A percentile compares a stretch with the other conserved stretches of the same genome.
Conservation (phyloP, 345 rosid genomes). For the Sisymbrium altissimum region DNA sequence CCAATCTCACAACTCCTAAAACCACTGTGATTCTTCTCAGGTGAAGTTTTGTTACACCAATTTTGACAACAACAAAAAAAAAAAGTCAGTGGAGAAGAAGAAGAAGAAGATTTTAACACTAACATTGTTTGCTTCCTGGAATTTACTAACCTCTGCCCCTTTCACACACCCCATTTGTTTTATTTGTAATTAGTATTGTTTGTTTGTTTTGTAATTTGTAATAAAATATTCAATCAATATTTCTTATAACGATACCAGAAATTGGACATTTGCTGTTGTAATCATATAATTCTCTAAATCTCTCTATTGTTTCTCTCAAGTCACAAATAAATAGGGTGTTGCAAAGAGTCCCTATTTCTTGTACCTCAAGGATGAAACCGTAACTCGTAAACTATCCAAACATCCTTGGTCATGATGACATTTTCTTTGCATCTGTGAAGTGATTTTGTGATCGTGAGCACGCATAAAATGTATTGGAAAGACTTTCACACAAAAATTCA, state of each 20-base stretch:
- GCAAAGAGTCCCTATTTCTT: not conserved
- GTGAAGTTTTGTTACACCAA: conserved; percentile 1
- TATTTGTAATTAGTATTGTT: conserved; percentile 29
- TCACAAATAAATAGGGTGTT: not conserved
- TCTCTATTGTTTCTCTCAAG: not conserved
- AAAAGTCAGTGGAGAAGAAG: not conserved
- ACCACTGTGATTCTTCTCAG: conserved; percentile 10
- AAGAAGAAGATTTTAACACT: not conserved
- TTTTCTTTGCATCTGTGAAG: too few species aligned
- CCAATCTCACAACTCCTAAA: conserved; percentile 30
- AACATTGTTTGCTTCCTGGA: conserved; percentile 22
- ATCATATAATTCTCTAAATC: not conserved
- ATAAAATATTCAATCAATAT: not conserved
- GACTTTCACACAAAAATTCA: too few species aligned
- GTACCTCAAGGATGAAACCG: not conserved
- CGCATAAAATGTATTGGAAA: not conserved
- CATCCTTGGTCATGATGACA: not conserved
- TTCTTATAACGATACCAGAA: not conserved
- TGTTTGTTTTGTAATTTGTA: not conserved
- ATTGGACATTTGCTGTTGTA: conserved; percentile 8
- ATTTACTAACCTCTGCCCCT: not conserved
- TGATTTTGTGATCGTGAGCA: not conserved
- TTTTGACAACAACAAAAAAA: not conserved
- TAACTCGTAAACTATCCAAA: not conserved
- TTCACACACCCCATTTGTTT: conserved; percentile 13